phyloP scores from a whole-genome alignment of 2,329 filamentous ascomycete species.

The Talaromyces verruculosus region DNA sequence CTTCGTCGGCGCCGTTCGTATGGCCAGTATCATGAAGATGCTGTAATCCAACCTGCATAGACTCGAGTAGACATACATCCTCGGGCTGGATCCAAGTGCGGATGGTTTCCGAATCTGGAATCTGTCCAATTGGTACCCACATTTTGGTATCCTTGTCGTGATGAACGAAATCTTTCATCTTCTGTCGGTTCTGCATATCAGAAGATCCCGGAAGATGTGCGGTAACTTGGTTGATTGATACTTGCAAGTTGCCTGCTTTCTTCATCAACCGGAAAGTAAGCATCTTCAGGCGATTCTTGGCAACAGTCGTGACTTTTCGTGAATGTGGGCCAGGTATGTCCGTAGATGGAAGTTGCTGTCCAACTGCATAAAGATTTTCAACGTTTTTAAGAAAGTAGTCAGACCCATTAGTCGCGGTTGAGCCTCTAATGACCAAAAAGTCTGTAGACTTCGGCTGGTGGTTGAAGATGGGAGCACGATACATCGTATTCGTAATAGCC shows the following conservation, averaged over 20 bases:
- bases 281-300: slow-evolving; percentile 96
- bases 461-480: slow-evolving; percentile 87
- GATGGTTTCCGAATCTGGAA: slow-evolving; percentile 78
- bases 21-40: slow-evolving; percentile 90
- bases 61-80: slow-evolving; percentile 89
- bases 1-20: slow-evolving; percentile 66
- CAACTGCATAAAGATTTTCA: slow-evolving; percentile 86
- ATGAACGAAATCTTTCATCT: slow-evolving; percentile 92
- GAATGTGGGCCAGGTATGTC: slow-evolving; percentile 94
- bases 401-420: slow-evolving; percentile 73
- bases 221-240: slow-evolving; percentile 81
- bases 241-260: slow-evolving; percentile 67
- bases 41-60: slow-evolving; percentile 93
- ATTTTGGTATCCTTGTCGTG: slow-evolving; percentile 87
- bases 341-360: slow-evolving; percentile 86
- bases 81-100: slow-evolving; percentile 91
- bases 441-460: slow-evolving; percentile 76
- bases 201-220: slow-evolving; percentile 89
- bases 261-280: slow-evolving; percentile 85
- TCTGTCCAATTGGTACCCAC: slow-evolving; percentile 76
- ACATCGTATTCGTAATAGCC: slow-evolving; percentile 93
- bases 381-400: slow-evolving; percentile 84
- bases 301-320: slow-evolving; percentile 91
- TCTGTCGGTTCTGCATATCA: slow-evolving; percentile 92
- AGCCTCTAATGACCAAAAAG: slow-evolving; percentile 81